A percentile compares a stretch with the other conserved stretches of the same genome.
phyloP scores from a whole-genome alignment of 257 asterid genomes.

The Verbascum thapsus region DNA sequence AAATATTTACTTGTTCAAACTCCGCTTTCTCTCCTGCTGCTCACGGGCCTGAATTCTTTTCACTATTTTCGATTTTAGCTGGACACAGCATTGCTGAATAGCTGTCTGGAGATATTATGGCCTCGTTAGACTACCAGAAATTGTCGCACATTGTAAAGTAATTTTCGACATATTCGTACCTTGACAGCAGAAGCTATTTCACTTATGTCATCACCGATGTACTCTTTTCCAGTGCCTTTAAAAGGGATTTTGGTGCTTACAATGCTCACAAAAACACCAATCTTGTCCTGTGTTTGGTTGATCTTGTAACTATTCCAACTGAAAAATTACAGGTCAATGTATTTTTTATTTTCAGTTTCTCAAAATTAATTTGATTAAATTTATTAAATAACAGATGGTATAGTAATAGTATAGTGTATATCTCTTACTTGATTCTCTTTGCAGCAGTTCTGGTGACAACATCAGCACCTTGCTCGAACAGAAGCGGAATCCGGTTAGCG shows the following conservation, averaged over 20 bases:
- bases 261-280: conserved; percentile 90
- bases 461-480: conserved; percentile 97
- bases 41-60: conserved; percentile 93
- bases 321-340: conserved; percentile 31
- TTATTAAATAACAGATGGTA: conserved; percentile 10
- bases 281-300: conserved; percentile 88
- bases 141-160: background rate
- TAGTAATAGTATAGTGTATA: too few species aligned
- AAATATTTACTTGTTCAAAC: conserved; percentile 67
- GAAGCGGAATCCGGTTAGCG: conserved; percentile 94
- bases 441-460: conserved; percentile 88
- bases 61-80: conserved; percentile 80
- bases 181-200: conserved; percentile 92
- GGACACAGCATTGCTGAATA: conserved; percentile 79
- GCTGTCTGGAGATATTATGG: conserved; percentile 55
- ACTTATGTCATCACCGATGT: conserved; percentile 92
- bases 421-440: conserved; percentile 81
- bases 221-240: conserved; percentile 95
- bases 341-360: conserved; percentile 12
- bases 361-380: background rate
- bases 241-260: conserved; percentile 95
- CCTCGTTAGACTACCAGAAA: conserved; percentile 30
- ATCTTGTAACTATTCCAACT: conserved; percentile 93
- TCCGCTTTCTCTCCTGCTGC: conserved; percentile 93
- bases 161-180: conserved; percentile 41